Percentiles rank a stretch among this genome's conserved stretches.
These are phyloP conservation scores for Phytophthora pistaciae DNA, from an alignment of 352 stramenopile genomes.

Conservation along the genomic window DNA sequence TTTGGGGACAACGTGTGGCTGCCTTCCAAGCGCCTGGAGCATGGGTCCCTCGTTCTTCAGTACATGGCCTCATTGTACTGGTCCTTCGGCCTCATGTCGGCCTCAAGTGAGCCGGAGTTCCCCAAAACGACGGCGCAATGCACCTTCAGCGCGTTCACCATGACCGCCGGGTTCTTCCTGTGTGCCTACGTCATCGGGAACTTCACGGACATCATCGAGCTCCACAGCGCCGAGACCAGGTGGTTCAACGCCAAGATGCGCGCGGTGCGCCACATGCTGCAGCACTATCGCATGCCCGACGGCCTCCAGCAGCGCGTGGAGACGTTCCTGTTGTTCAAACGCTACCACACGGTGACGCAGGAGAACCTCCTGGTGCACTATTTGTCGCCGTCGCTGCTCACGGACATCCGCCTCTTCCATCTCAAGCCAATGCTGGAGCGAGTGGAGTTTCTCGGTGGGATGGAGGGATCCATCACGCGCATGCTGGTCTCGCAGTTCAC, in stretches of 20 bases:
- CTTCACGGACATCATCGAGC: constrained; percentile 64
- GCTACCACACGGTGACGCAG: constrained; percentile 73
- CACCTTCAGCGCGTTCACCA: constrained; percentile 61
- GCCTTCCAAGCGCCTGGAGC: constrained; percentile 39
- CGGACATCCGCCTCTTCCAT: constrained; percentile 72
- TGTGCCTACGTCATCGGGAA: constrained; percentile 80
- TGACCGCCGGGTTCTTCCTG: constrained; percentile 73
- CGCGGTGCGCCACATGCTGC: constrained; percentile 55
- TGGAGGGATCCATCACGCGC: constrained; percentile 60
- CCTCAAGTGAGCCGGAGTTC: constrained; percentile 56
- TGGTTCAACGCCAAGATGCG: constrained; percentile 65
- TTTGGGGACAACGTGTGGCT: constrained; percentile 49
- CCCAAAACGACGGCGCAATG: constrained; percentile 60
- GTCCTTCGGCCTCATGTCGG: constrained; percentile 70
- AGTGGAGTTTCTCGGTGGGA: constrained; percentile 60
- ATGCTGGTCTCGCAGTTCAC: constrained; percentile 76
- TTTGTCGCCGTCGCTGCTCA: constrained; percentile 64
- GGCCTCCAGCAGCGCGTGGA: constrained; percentile 58
- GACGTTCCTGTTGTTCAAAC: constrained; percentile 71
- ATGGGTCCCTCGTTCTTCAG: constrained; percentile 34
- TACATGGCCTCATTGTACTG: constrained; percentile 71
- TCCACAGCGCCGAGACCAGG: constrained; percentile 64
- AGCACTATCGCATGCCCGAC: constrained; percentile 58
- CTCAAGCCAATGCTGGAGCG: constrained; percentile 71
- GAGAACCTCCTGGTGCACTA: constrained; percentile 63